These are phyloP conservation scores for Cystobasidium pallidum DNA, from an alignment of 1,284 basidiomycete genomes.

Conservation along the genomic window DNA sequence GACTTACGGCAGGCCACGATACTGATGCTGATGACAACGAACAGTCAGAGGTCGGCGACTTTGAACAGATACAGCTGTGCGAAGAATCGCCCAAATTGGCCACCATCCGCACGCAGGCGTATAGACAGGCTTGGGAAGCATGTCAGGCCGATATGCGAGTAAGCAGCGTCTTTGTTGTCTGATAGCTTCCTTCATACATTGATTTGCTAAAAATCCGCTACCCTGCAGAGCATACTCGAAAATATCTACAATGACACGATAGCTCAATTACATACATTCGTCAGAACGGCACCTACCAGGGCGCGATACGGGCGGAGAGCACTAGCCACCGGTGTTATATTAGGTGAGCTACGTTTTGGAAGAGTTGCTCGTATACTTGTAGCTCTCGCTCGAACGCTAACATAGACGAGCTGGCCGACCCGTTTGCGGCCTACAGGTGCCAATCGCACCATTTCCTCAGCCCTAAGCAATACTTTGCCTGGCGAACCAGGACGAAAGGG, in stretches of 20 bases:
- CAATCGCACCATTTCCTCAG: slow-evolving; percentile 20
- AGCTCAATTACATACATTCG: slow-evolving; percentile 25
- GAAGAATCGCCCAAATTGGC: slow-evolving; percentile 19
- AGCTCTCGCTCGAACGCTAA: too few relatives aligned
- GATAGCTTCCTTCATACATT: not conserved
- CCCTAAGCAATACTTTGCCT: not conserved
- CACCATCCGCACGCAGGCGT: slow-evolving; percentile 17
- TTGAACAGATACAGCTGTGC: slow-evolving; percentile 7
- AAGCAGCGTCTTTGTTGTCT: too few relatives aligned
- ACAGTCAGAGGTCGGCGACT: not conserved
- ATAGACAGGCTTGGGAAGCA: slow-evolving; percentile 5
- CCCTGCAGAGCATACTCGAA: slow-evolving; percentile 11
- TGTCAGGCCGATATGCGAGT: slow-evolving; percentile 2
- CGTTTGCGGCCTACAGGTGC: slow-evolving; percentile 14
- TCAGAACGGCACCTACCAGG: slow-evolving; percentile 7
- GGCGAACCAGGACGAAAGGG: not conserved
- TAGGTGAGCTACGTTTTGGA: slow-evolving; percentile 7
- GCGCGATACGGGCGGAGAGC: not conserved
- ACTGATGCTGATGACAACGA: not conserved
- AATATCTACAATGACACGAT: slow-evolving; percentile 27
- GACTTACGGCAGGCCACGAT: not conserved
- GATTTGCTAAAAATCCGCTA: not conserved
- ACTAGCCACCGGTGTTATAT: slow-evolving; percentile 27
- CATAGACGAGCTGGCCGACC: too few relatives aligned
- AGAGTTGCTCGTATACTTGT: not conserved